Conservation (phyloP, 1,139 yeast species). For the Arxiozyma heterogenica region DNA sequence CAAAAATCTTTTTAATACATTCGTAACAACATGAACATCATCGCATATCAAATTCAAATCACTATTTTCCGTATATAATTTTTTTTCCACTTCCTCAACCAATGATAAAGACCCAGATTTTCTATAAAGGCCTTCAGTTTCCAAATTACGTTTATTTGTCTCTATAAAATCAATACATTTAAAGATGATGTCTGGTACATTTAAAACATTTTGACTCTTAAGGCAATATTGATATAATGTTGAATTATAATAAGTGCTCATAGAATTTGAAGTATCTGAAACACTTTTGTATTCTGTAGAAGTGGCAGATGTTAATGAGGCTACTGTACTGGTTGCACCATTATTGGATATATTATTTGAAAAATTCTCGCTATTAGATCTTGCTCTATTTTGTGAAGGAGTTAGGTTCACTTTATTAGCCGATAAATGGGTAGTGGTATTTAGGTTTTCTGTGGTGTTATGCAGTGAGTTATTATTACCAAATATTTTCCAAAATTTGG, state of each 20-base stretch:
- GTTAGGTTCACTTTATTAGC: background rate
- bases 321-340: conserved; percentile 3
- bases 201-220: conserved; percentile 45
- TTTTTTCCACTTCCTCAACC: conserved; percentile 30
- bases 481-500: conserved; percentile 27
- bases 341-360: background rate
- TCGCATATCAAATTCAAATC: background rate
- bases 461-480: conserved; percentile 5
- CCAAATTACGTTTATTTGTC: conserved; percentile 46
- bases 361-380: background rate
- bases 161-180: conserved; percentile 77
- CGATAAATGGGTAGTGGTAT: background rate
- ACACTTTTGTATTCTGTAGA: conserved; percentile 5
- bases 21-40: conserved; percentile 81
- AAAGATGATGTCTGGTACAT: conserved; percentile 62
- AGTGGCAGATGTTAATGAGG: conserved; percentile 8
- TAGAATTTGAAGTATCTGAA: conserved; percentile 1
- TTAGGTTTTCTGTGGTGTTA: background rate
- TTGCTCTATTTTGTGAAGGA: background rate
- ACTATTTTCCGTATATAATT: conserved; percentile 26
- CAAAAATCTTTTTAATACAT: conserved; percentile 78
- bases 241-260: background rate
- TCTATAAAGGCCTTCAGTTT: conserved; percentile 79
- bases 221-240: conserved; percentile 50
- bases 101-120: conserved; percentile 79